Percentiles rank a stretch among this genome's conserved stretches.
These are phyloP conservation scores for Quercus robur DNA, from an alignment of 306 rosid genomes.

Conservation along the genomic window DNA sequence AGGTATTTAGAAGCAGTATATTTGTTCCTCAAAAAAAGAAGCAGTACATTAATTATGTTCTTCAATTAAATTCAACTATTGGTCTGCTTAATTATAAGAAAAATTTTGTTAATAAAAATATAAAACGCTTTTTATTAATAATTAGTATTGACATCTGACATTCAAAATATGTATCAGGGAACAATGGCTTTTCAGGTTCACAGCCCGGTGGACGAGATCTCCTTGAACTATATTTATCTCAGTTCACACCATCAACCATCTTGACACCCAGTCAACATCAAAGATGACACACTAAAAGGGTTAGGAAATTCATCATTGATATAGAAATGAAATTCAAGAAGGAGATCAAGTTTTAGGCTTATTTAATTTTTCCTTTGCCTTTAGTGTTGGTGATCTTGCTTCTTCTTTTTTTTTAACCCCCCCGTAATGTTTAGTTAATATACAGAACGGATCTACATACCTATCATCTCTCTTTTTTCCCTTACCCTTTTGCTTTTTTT, in stretches of 20 bases:
- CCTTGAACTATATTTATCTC: slow-evolving; percentile 36
- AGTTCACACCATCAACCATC: slow-evolving; percentile 5
- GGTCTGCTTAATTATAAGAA: no score
- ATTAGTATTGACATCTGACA: not conserved
- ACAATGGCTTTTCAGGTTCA: slow-evolving; percentile 13
- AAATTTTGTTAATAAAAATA: no score
- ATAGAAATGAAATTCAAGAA: not conserved
- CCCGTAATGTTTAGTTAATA: no score
- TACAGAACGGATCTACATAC: no score
- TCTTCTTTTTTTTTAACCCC: no score
- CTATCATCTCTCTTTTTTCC: no score
- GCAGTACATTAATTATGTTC: no score
- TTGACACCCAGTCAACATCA: slow-evolving; percentile 7
- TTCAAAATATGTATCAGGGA: slow-evolving; percentile 17
- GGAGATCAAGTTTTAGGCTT: not conserved
- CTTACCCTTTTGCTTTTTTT: no score
- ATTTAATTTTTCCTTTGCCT: not conserved
- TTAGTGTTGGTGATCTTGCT: no score
- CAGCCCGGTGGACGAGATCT: slow-evolving; percentile 22
- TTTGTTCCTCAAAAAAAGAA: no score
- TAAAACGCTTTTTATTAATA: not conserved
- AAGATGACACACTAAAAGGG: not conserved
- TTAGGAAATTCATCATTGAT: not conserved
- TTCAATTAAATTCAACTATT: no score
- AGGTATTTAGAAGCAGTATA: no score